Evolutionary conservation across 352 stramenopile genomes (phyloP), one percentile per base, ranked within the genome.

Genomic region (Phytophthora podocarpi): DNA sequence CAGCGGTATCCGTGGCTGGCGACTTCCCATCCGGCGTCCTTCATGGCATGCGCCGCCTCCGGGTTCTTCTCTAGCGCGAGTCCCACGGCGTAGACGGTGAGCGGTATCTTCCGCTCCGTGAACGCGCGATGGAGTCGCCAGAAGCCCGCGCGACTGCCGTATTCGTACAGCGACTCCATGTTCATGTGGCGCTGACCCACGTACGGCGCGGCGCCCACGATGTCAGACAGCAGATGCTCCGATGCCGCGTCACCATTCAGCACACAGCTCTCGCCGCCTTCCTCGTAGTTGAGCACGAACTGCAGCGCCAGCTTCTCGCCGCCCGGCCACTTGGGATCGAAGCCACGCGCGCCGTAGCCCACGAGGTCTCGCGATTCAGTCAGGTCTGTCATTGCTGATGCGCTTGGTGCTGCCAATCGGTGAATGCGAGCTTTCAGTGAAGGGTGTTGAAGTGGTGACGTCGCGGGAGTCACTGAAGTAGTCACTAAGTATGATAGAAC

Each of bases 261-360:
- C 18, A 97, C 64, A 56, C 91, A 98, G 70, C 92, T 98, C 67
- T 99, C 96, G 32, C 93, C 93, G 35, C 96, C 96, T 72, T 98
- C 96, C 76, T 99, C 95, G 74, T 98, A 99, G 78, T 99, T 99
- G 58, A 99, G 88, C 6, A 99, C 96, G 62, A 99, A 97, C 67
- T 98, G 96, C 35, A 91, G 54, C 27, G 95, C 95, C 36, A 98
- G 72, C 63, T 96, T 93, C 67, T 91, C 87, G 59, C 72, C 65
- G 55, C 74, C 57, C 32, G 93, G 91, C 93, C 96, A 86, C 65
- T 91, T 76, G 36, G 87, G 78, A 55, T 92, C 80, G 21, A 89
- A 80, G 1, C 86, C 81, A 3, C 61, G 68, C 20, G 66, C 70
- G 15, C 87, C 94, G 57, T 98, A 98, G 43, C 94, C 94, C 28